Evolutionary conservation across 2,329 filamentous ascomycete genomes (phyloP).

Genomic region (Fusarium torulosum): DNA sequence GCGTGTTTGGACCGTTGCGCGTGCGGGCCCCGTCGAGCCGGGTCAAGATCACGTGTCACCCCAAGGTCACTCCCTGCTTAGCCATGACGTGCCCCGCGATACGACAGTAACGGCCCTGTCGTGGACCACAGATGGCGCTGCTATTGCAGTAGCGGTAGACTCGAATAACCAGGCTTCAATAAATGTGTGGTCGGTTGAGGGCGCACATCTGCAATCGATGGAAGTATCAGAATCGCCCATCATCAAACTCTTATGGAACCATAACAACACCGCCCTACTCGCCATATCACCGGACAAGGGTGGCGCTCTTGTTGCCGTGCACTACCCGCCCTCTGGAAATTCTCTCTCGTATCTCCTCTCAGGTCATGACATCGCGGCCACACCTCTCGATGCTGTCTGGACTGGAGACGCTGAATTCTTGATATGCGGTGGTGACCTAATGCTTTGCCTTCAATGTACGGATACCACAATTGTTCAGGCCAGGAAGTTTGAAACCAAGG

Average conservation of each 20-base stretch:
- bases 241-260: constrained; percentile 72
- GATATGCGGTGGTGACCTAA: constrained; percentile 68
- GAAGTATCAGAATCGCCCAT: constrained; percentile 71
- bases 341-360: constrained; percentile 63
- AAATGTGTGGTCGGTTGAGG: constrained; percentile 68
- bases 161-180: constrained; percentile 64
- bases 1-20: constrained; percentile 74
- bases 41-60: constrained; percentile 58
- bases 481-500: constrained; percentile 65
- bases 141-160: constrained; percentile 70
- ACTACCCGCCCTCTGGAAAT: constrained; percentile 59
- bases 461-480: constrained; percentile 61
- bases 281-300: constrained; percentile 68
- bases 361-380: constrained; percentile 63
- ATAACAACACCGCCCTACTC: constrained; percentile 65
- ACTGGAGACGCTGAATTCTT: constrained; percentile 69
- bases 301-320: constrained; percentile 68
- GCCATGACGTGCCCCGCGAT: constrained; percentile 64
- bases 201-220: constrained; percentile 64
- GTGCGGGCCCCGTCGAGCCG: constrained; percentile 61
- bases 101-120: constrained; percentile 70
- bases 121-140: constrained; percentile 69
- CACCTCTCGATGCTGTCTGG: constrained; percentile 71
- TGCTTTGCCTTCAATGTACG: constrained; percentile 63
- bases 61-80: constrained; percentile 59